Conservation (phyloP, 2,329 filamentous ascomycete species). For the Talaromyces albobiverticillius region DNA sequence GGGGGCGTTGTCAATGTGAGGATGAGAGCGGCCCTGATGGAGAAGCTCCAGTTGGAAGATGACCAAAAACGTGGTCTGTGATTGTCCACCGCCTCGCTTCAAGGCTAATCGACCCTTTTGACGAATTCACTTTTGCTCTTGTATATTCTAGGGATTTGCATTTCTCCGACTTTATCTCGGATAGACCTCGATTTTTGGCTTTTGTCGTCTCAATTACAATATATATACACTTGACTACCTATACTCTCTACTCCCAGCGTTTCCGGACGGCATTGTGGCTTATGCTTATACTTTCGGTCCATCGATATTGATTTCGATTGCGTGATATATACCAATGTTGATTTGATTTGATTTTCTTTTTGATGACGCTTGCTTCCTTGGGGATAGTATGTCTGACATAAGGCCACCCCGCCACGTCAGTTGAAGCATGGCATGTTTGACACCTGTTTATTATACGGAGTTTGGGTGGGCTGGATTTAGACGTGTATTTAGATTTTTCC, state of each 20-base stretch:
- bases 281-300: not conserved
- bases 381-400: no score
- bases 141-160: not conserved
- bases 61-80: not conserved
- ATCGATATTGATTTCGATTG: not conserved
- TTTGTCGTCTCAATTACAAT: not conserved
- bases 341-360: not conserved
- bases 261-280: not conserved
- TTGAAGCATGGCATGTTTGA: no score
- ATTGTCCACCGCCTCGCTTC: no score
- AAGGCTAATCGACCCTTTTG: no score
- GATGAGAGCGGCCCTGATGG: constrained; percentile 67
- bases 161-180: not conserved
- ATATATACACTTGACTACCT: not conserved
- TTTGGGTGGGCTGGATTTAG: no score
- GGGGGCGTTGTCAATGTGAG: constrained; percentile 82
- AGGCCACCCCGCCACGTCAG: no score
- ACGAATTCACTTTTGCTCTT: not conserved
- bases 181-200: not conserved
- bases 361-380: not conserved
- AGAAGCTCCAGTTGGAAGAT: constrained; percentile 45
- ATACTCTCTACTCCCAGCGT: constrained; percentile 11
- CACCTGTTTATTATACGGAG: no score
- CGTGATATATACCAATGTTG: not conserved
- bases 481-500: no score